Conservation (phyloP, 2,329 filamentous ascomycete genomes). For the Aspergillus quadrilineatus region DNA sequence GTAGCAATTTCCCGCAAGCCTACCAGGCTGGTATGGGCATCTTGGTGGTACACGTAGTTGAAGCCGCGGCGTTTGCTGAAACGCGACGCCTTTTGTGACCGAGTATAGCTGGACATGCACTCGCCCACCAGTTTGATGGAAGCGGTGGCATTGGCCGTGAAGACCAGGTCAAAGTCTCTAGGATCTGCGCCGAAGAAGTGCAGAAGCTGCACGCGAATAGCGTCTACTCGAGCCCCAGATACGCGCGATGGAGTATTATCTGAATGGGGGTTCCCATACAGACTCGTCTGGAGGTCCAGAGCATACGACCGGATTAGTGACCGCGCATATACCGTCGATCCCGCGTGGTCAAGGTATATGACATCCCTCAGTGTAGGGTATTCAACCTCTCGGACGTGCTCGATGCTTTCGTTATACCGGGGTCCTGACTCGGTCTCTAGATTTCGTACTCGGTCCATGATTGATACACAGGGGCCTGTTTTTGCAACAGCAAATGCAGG, state of each 20-base stretch:
- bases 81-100: not conserved
- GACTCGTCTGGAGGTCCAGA: conserved; percentile 10
- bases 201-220: conserved; percentile 11
- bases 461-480: not conserved
- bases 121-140: conserved; percentile 17
- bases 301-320: conserved; percentile 14
- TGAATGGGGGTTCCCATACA: conserved; percentile 18
- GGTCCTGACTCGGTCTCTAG: not conserved
- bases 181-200: conserved; percentile 16
- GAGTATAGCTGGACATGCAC: conserved; percentile 3
- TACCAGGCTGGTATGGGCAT: conserved; percentile 18
- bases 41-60: conserved; percentile 16
- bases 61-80: conserved; percentile 5
- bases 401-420: conserved; percentile 4
- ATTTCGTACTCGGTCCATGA: not conserved
- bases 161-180: conserved; percentile 17
- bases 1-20: conserved; percentile 14
- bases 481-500: not conserved
- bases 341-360: conserved; percentile 17
- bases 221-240: conserved; percentile 13
- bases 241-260: conserved; percentile 16
- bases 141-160: conserved; percentile 16
- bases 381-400: not conserved
- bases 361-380: conserved; percentile 5
- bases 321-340: conserved; percentile 15